phyloP scores from a whole-genome alignment of 1,284 basidiomycete genomes.

The Golubevia sp. region DNA sequence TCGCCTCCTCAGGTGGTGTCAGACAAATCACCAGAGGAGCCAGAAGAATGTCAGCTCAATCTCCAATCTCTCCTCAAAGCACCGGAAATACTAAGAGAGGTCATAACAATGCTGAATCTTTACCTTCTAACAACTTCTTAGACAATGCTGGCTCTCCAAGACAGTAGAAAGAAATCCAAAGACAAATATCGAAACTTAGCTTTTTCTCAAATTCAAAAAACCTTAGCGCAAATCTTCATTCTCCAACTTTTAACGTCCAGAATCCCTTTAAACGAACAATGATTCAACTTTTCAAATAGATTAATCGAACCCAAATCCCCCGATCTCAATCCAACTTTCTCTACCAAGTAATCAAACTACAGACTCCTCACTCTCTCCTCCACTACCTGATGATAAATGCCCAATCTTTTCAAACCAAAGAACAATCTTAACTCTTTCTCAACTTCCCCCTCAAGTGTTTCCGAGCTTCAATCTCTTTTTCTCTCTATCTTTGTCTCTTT shows the following conservation, averaged over 20 bases:
- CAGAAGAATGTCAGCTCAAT: conserved; percentile 19
- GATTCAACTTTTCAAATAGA: too few relatives aligned
- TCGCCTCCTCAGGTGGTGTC: conserved; percentile 33
- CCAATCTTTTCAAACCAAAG: neutral
- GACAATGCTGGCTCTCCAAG: neutral
- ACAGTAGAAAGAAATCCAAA: neutral
- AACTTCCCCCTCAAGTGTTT: too few relatives aligned
- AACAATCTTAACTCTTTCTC: neutral
- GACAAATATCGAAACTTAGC: neutral
- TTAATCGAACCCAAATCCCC: neutral
- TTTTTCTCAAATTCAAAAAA: neutral
- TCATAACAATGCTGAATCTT: neutral
- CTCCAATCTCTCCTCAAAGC: neutral
- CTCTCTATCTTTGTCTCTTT: neutral
- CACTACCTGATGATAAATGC: neutral
- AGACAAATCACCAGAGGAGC: conserved; percentile 51
- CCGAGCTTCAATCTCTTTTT: neutral
- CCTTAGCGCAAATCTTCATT: neutral
- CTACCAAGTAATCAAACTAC: too few relatives aligned
- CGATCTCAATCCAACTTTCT: neutral
- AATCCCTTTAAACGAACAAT: neutral
- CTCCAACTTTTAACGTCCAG: neutral
- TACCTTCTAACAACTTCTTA: neutral
- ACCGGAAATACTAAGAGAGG: neutral
- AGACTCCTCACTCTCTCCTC: neutral